These are phyloP conservation scores for Dysphania ambrosioides DNA, from an alignment of 148 eudicot species.

Conservation along the genomic window DNA sequence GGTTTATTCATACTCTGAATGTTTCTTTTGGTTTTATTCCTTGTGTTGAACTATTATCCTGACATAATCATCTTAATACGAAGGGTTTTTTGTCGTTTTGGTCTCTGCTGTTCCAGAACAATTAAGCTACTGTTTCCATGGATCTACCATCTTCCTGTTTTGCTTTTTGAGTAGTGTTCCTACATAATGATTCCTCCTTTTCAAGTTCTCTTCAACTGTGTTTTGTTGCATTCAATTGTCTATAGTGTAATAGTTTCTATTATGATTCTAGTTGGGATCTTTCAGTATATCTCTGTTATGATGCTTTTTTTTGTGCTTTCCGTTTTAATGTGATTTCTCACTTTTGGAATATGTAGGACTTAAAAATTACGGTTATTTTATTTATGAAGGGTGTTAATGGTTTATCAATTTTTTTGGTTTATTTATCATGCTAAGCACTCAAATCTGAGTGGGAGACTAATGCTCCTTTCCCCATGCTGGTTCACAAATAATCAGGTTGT, in stretches of 20 bases:
- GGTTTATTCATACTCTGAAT: too few species aligned
- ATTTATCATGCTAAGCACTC: not conserved
- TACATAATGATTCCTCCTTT: not conserved
- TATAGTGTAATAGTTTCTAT: too few species aligned
- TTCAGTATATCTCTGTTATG: not conserved
- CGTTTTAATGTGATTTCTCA: not conserved
- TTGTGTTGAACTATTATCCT: not conserved
- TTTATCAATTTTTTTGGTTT: not conserved
- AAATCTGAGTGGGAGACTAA: not conserved
- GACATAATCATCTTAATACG: not conserved
- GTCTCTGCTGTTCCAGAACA: not conserved
- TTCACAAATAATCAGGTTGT: slow-evolving; percentile 47
- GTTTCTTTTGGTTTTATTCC: not conserved
- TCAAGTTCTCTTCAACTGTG: too few species aligned
- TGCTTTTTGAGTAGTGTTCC: not conserved
- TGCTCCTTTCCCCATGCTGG: not conserved
- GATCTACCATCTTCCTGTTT: not conserved
- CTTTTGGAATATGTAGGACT: not conserved
- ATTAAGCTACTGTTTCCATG: not conserved
- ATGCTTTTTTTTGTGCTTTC: not conserved
- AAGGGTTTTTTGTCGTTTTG: not conserved
- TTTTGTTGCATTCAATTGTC: too few species aligned
- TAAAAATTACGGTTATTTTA: not conserved
- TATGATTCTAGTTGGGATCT: not conserved
- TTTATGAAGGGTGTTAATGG: not conserved